Evolutionary conservation across 768 basidiomycete genomes (phyloP), one percentile per base, ranked within the genome.

Genomic region (Psilocybe azurescens): DNA sequence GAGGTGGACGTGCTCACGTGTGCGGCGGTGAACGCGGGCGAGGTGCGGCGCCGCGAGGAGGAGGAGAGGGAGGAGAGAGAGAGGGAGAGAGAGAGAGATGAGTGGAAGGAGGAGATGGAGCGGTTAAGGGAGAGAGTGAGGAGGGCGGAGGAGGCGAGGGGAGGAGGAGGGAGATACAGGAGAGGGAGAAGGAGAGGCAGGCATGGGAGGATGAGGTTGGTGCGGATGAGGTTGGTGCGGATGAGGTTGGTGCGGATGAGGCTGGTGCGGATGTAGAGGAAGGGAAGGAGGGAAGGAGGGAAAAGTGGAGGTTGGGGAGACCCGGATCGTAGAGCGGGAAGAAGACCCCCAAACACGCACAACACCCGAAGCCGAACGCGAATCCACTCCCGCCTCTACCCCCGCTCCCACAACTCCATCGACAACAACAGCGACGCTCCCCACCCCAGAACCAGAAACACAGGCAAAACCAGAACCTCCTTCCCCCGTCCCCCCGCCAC

Each of bases 21-120:
- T 58, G 80, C 90, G 2, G 90, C 91, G 0, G 91, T 93, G 5
- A 91, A 93, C 61, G 90, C 90, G 14, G 78, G 76, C 74, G 52
- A 75, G 75, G 58, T 67, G 1, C 54, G 68, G 20, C 48, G 50
- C 6, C 62, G 55, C 60, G 62, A 41, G 50, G 58, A 60, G 14
- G 62, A 61, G 38, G 56, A 63, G 64, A 50, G 59, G 18, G 6
- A 36, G 64, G 60, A 61, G 61, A 63, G 58, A 28, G 61, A 46
- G 52, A 44, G 39, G 51, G 39, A 53, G 24, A 33, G 51, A 48
- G 20, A 51, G 6, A 47, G 30, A 47, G 39, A 52, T 16, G 58
- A 47, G 44, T 16, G 38, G 16, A 57, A 63, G 24, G 58, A 58
- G 5, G 56, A 58, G 16, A 61, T 66, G 65, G 53, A 55, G 4